A percentile compares a stretch with the other conserved stretches of the same genome.
Conservation (phyloP, 345 rosid species). For the Anastatica hierochuntica region DNA sequence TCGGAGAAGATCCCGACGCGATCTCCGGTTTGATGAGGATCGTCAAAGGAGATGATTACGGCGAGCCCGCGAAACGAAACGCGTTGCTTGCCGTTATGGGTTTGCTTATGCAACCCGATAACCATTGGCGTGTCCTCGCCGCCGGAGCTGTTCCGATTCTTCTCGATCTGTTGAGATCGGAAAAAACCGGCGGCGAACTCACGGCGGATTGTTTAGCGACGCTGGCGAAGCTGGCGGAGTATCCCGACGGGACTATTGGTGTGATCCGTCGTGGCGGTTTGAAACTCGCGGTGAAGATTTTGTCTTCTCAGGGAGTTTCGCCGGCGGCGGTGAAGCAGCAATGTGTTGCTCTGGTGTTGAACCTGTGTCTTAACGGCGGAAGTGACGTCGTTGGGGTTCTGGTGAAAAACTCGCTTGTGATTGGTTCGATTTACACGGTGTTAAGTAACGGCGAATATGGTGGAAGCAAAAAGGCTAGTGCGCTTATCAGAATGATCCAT, state of each 20-base stretch:
- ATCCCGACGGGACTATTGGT: conserved; percentile 35
- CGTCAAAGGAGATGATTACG: conserved; percentile 42
- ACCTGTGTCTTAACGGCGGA: conserved; percentile 43
- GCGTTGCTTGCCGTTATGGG: conserved; percentile 53
- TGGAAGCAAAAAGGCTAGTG: conserved; percentile 62
- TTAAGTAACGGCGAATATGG: conserved; percentile 55
- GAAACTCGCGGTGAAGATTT: conserved; percentile 24
- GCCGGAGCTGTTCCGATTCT: conserved; percentile 49
- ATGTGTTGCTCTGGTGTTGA: conserved; percentile 42
- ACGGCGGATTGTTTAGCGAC: conserved; percentile 53
- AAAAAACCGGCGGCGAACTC: conserved; percentile 37
- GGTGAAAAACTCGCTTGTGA: conserved; percentile 40
- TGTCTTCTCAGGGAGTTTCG: conserved; percentile 28
- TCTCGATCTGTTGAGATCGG: conserved; percentile 28
- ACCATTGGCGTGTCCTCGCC: conserved; percentile 40
- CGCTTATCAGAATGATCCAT: conserved; percentile 58
- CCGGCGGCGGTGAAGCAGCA: conserved; percentile 43
- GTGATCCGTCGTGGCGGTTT: conserved; percentile 41
- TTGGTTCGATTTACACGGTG: conserved; percentile 56
- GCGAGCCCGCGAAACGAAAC: conserved; percentile 51
- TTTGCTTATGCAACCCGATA: conserved; percentile 38
- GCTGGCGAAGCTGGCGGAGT: conserved; percentile 44
- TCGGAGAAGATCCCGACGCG: conserved; percentile 50
- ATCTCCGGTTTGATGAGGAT: conserved; percentile 49
- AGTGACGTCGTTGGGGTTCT: conserved; percentile 29